Conservation (phyloP, 768 basidiomycete genomes). For the Mycena pura region DNA sequence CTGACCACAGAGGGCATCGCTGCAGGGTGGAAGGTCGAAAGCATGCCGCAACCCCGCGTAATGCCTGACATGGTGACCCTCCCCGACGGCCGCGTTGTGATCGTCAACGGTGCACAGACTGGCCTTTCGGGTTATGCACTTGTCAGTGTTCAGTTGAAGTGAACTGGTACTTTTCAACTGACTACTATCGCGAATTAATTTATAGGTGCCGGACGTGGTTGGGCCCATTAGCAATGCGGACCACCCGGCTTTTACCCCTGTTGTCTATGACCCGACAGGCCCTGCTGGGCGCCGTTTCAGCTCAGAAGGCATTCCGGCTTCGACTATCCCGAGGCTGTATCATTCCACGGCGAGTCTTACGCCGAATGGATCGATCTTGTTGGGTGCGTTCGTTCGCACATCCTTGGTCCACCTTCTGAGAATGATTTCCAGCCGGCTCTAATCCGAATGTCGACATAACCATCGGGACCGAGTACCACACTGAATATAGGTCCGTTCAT, state of each 20-base stretch:
- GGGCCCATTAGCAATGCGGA: constrained; percentile 35
- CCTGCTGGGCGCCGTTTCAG: constrained; percentile 52
- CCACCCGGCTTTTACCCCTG: constrained; percentile 44
- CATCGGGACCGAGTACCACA: constrained; percentile 12
- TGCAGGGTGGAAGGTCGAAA: constrained; percentile 42
- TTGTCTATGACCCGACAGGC: constrained; percentile 54
- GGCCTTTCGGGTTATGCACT: constrained; percentile 41
- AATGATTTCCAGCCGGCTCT: constrained; percentile 41
- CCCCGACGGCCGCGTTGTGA: constrained; percentile 44
- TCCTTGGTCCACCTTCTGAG: background rate
- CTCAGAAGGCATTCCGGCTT: constrained; percentile 51
- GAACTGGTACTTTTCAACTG: constrained; percentile 4
- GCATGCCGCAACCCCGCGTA: constrained; percentile 38
- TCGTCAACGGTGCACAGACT: constrained; percentile 48
- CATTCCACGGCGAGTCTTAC: constrained; percentile 66
- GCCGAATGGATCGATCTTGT: constrained; percentile 49
- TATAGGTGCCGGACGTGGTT: background rate
- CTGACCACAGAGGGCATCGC: constrained; percentile 39
- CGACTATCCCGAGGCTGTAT: constrained; percentile 61
- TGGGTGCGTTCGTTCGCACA: constrained; percentile 19
- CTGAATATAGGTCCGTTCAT: constrained; percentile 12
- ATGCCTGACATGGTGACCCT: constrained; percentile 42
- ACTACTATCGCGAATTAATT: no score
- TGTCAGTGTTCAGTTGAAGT: constrained; percentile 20
- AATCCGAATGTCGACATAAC: constrained; percentile 47